Evolutionary conservation across 306 rosid species (phyloP).

Genomic region (Trifolium dubium): DNA sequence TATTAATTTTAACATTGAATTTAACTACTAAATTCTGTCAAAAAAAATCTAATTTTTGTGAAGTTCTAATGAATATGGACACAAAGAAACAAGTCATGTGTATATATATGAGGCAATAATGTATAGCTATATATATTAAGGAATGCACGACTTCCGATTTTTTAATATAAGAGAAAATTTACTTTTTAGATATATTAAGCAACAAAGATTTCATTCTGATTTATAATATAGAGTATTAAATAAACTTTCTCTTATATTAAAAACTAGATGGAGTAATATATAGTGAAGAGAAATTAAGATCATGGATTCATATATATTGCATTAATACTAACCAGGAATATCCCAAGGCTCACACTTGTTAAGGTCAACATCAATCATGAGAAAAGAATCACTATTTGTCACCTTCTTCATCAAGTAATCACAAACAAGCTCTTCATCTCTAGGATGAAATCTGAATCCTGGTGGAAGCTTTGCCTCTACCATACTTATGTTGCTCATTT

Average conservation of each 20-base stretch:
- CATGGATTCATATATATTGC: too few species aligned
- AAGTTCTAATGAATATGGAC: background rate
- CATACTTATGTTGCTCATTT: slow-evolving; percentile 78
- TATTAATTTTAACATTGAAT: background rate
- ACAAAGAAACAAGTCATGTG: background rate
- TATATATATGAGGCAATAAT: background rate
- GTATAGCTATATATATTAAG: background rate
- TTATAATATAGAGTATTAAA: too few species aligned
- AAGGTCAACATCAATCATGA: slow-evolving; percentile 89
- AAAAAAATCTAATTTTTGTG: background rate
- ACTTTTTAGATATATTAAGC: too few species aligned
- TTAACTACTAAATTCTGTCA: background rate
- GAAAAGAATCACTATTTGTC: slow-evolving; percentile 54
- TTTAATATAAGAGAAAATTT: too few species aligned
- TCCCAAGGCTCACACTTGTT: slow-evolving; percentile 98
- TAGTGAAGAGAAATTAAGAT: too few species aligned
- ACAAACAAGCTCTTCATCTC: slow-evolving; percentile 91
- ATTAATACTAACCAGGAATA: slow-evolving; percentile 72
- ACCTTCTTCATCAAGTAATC: slow-evolving; percentile 83
- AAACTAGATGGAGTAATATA: too few species aligned
- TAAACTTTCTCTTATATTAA: too few species aligned
- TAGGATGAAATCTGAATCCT: slow-evolving; percentile 94
- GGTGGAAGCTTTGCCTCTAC: slow-evolving; percentile 90
- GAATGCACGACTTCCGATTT: slow-evolving; percentile 4
- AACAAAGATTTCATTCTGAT: too few species aligned